Evolutionary conservation across 805 yeast genomes (phyloP), one percentile per base, ranked within the genome.

Genomic region (Hanseniaspora vineae): DNA sequence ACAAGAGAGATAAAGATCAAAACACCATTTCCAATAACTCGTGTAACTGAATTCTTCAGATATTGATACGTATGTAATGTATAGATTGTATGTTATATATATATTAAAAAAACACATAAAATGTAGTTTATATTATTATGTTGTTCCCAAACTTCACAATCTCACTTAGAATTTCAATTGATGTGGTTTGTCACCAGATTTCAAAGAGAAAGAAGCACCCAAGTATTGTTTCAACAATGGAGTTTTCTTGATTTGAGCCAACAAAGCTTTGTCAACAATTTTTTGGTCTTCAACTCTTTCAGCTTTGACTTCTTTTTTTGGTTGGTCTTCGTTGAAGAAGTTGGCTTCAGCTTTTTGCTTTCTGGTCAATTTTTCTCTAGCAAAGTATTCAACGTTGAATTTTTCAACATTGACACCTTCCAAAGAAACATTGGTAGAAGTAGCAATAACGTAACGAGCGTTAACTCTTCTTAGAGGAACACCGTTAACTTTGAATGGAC

Each of bases 401-500:
- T 90, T 92, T 66, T 87, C 76, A 60, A 85, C 88, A 66, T 85
- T 84, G 60, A 88, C 86, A 58, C 81, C 72, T 50, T 78, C 76
- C 59, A 90, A 82, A 58, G 79, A 72, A 65, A 92, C 84, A 71
- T 78, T 74, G 74, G 98, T 92, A 61, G 96, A 87, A 68, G 98
- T 90, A 66, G 97, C 97, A 75, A 90, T 90, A 63, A 92, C 98
- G 76, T 90, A 92, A 74, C 96, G 86, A 64, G 97, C 82, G 73
- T 90, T 92, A 63, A 90, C 97, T 80, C 97, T 86, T 84, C 97
- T 88, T 72, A 90, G 80, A 71, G 98, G 97, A 61, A 90, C 98
- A 78, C 98, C 98, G 77, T 90, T 90, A 66, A 90, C 86, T 81
- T 92, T 90, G 95, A 90, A 92, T 66, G 98, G 98, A 71, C 98